Percentiles rank a stretch among this genome's conserved stretches.
phyloP scores from a whole-genome alignment of 1,284 basidiomycete species.

The Polyporus tsugae region DNA sequence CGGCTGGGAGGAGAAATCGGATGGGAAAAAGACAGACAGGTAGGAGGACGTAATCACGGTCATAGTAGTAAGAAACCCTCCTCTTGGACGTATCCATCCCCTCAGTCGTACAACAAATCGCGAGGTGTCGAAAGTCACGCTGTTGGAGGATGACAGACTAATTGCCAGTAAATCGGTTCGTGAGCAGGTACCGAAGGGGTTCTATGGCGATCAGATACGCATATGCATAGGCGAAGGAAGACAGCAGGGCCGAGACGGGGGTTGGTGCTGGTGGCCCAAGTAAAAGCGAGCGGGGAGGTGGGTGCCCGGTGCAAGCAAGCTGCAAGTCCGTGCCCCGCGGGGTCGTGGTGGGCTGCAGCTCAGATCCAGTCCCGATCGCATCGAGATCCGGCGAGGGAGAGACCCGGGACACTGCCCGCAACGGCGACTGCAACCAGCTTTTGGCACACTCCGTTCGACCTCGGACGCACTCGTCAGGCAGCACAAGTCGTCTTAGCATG shows the following conservation, averaged over 20 bases:
- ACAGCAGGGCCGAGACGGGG: too few relatives aligned
- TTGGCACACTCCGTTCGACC: too few relatives aligned
- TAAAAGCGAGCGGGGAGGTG: too few relatives aligned
- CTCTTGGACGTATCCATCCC: slow-evolving; percentile 32
- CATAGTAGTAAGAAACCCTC: slow-evolving; percentile 37
- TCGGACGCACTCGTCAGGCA: too few relatives aligned
- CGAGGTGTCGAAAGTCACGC: background rate
- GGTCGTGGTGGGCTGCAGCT: background rate
- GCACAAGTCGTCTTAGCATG: too few relatives aligned
- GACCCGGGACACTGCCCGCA: too few relatives aligned
- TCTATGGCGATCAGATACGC: background rate
- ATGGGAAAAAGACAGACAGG: background rate
- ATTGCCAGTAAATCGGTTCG: too few relatives aligned
- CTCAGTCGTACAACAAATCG: background rate
- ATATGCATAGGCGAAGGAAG: too few relatives aligned
- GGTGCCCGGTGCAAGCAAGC: background rate
- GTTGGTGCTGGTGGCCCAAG: background rate
- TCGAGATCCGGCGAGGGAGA: background rate
- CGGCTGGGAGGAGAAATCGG: slow-evolving; percentile 52
- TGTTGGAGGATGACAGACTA: background rate
- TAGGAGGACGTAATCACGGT: slow-evolving; percentile 23
- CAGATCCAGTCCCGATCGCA: background rate
- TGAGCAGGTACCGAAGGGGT: too few relatives aligned
- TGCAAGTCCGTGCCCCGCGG: background rate
- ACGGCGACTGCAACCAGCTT: too few relatives aligned